phyloP scores from a whole-genome alignment of 2,329 filamentous ascomycete genomes.

The Cytospora piceae region DNA sequence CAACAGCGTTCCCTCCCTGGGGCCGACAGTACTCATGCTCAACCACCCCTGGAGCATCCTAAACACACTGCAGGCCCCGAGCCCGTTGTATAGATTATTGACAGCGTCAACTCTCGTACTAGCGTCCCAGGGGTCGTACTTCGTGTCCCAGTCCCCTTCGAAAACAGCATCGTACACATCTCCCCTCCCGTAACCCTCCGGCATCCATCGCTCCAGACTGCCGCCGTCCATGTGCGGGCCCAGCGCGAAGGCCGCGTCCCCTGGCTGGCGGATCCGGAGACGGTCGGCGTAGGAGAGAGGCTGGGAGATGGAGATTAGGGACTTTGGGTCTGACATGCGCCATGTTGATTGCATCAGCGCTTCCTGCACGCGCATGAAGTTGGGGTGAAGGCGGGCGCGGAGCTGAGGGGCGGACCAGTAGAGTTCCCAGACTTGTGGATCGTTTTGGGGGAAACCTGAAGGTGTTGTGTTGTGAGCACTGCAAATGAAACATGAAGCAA shows the following conservation, averaged over 20 bases:
- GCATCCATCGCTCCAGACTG: constrained; percentile 76
- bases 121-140: constrained; percentile 82
- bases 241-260: constrained; percentile 70
- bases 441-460: constrained; percentile 65
- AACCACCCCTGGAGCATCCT: constrained; percentile 92
- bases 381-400: constrained; percentile 67
- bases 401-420: constrained; percentile 76
- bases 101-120: constrained; percentile 68
- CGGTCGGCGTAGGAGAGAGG: constrained; percentile 73
- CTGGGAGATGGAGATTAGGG: constrained; percentile 54
- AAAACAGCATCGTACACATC: constrained; percentile 76
- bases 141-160: constrained; percentile 71
- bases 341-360: constrained; percentile 55
- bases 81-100: constrained; percentile 77
- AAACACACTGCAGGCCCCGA: constrained; percentile 83
- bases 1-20: constrained; percentile 77
- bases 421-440: constrained; percentile 74
- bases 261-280: constrained; percentile 71
- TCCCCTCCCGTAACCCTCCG: constrained; percentile 66
- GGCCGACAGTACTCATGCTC: constrained; percentile 72
- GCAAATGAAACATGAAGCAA: background rate
- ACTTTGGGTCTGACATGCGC: constrained; percentile 19
- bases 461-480: background rate
- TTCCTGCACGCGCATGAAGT: constrained; percentile 63
- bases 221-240: constrained; percentile 77